These are phyloP conservation scores for Albugo candida DNA, from an alignment of 352 stramenopile species.

Conservation along the genomic window DNA sequence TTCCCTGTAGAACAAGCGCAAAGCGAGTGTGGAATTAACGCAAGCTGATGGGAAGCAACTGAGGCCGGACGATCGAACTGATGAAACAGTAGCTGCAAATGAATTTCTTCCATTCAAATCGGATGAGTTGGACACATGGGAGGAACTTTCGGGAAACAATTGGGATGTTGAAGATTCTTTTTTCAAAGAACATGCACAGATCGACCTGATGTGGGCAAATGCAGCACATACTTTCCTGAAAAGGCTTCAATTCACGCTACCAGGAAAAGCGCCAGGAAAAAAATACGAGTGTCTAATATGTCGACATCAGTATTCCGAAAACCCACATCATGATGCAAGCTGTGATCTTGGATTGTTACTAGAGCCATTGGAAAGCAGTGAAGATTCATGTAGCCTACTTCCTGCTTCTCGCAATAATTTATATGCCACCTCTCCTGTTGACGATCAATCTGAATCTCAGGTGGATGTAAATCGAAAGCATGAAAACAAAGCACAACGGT, in stretches of 20 bases:
- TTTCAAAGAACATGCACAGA: neutral
- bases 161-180: neutral
- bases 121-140: neutral
- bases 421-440: too few species aligned
- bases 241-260: neutral
- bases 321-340: neutral
- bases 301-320: neutral
- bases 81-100: neutral
- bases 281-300: neutral
- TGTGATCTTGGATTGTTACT: neutral
- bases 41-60: neutral
- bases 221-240: neutral
- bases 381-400: too few species aligned
- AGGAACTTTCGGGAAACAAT: neutral
- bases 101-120: neutral
- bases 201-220: slow-evolving; percentile 1
- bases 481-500: too few species aligned
- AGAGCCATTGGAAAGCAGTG: neutral
- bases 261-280: neutral
- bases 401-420: too few species aligned
- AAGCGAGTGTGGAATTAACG: neutral
- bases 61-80: neutral
- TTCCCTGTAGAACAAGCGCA: neutral
- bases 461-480: too few species aligned
- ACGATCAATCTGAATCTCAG: too few species aligned